Evolutionary conservation across 441 rosid species (phyloP).

Genomic region (Populus trichocarpa): DNA sequence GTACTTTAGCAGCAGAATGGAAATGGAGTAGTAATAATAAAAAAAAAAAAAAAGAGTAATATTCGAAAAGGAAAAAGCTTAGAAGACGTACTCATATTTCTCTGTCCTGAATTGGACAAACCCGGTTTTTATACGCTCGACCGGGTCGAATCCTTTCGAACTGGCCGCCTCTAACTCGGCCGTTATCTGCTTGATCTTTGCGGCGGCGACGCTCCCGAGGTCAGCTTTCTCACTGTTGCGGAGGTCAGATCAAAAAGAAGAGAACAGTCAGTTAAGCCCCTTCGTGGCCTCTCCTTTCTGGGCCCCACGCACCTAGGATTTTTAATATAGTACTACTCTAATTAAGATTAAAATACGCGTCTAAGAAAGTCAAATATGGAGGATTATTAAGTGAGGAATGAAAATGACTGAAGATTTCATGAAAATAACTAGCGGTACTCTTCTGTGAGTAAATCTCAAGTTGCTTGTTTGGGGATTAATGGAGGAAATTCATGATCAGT

Average conservation of each 20-base stretch:
- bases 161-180: slow-evolving; percentile 57
- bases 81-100: slow-evolving; percentile 59
- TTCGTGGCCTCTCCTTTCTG: background rate
- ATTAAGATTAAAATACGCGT: background rate
- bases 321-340: background rate
- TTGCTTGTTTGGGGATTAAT: background rate
- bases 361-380: background rate
- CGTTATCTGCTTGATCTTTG: slow-evolving; percentile 69
- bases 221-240: slow-evolving; percentile 52
- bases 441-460: background rate
- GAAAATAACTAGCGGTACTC: no score
- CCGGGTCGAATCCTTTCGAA: slow-evolving; percentile 41
- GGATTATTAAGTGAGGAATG: background rate
- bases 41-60: background rate
- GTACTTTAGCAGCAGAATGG: background rate
- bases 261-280: slow-evolving; percentile 2
- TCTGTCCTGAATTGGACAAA: slow-evolving; percentile 65
- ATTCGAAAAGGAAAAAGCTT: background rate
- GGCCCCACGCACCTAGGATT: slow-evolving; percentile 9
- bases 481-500: background rate
- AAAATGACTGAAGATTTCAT: background rate
- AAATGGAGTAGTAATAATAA: background rate
- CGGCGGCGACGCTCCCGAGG: slow-evolving; percentile 70
- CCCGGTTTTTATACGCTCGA: slow-evolving; percentile 56
- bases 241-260: background rate